phyloP scores from a whole-genome alignment of 139 green algal genomes.

The Coelastrella sp. region DNA sequence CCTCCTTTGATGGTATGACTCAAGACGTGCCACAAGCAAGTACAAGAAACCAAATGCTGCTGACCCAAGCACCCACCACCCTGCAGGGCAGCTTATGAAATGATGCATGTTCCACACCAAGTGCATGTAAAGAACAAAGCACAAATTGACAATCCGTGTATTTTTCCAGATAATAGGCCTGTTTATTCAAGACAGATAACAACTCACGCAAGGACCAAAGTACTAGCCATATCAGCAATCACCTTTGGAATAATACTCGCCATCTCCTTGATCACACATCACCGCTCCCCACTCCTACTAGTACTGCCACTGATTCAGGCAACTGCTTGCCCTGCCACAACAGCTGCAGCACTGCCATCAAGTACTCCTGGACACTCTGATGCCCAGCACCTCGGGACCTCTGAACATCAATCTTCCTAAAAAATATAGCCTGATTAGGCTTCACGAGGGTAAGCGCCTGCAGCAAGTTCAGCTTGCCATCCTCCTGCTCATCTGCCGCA shows the following conservation, averaged over 20 bases:
- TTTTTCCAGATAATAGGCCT: no score
- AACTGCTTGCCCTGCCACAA: slow-evolving; percentile 27
- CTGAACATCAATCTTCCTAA: slow-evolving; percentile 36
- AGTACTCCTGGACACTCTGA: neutral
- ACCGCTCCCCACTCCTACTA: no score
- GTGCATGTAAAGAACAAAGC: no score
- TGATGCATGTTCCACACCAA: no score
- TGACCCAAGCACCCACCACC: neutral
- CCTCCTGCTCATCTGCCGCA: neutral
- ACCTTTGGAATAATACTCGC: no score
- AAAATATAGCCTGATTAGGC: slow-evolving; percentile 31
- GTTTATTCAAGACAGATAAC: no score
- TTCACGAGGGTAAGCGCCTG: slow-evolving; percentile 13
- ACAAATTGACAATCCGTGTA: no score
- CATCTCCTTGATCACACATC: no score
- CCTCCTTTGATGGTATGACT: neutral
- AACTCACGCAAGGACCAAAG: no score
- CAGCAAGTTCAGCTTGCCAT: slow-evolving; percentile 18
- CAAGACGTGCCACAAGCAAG: neutral
- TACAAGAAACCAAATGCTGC: neutral
- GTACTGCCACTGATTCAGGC: neutral
- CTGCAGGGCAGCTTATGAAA: neutral
- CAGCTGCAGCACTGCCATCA: slow-evolving; percentile 19
- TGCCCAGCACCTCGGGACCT: neutral
- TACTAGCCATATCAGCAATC: no score